phyloP scores from a whole-genome alignment of 352 stramenopile species.

The Phytophthora aleatoria region DNA sequence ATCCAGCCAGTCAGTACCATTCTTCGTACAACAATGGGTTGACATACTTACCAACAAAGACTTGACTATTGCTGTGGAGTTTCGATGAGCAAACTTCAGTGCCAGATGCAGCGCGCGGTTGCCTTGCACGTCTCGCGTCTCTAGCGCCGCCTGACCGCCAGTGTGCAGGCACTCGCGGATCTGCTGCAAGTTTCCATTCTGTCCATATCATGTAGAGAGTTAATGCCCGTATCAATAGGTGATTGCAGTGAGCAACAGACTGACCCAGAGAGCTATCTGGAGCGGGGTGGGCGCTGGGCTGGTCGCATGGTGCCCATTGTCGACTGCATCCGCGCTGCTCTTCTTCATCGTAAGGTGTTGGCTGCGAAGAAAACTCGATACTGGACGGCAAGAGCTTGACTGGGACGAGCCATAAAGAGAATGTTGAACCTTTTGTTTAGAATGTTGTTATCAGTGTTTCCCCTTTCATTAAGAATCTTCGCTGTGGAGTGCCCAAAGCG shows the following conservation, averaged over 20 bases:
- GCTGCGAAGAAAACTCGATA: slow-evolving; percentile 14
- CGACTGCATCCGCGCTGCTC: slow-evolving; percentile 4
- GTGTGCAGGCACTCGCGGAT: slow-evolving; percentile 41
- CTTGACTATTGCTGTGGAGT: slow-evolving; percentile 60
- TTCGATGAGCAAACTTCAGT: slow-evolving; percentile 70
- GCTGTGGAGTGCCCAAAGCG: too few relatives aligned
- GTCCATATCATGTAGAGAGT: neutral
- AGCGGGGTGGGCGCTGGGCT: slow-evolving; percentile 39
- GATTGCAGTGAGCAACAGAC: neutral
- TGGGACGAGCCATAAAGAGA: slow-evolving; percentile 30
- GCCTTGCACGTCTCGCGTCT: slow-evolving; percentile 56
- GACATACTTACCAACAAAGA: slow-evolving; percentile 47
- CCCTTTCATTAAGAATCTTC: neutral
- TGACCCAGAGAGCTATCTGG: slow-evolving; percentile 68
- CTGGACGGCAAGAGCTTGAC: neutral
- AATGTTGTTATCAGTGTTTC: neutral
- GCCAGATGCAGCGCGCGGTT: slow-evolving; percentile 71
- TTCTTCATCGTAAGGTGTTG: slow-evolving; percentile 18
- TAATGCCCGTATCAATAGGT: neutral
- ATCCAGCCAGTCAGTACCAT: neutral
- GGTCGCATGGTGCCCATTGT: slow-evolving; percentile 1
- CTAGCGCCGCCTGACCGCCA: slow-evolving; percentile 38
- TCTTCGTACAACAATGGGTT: neutral
- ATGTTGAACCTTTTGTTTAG: neutral
- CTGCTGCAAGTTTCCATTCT: slow-evolving; percentile 70